These are phyloP conservation scores for Pulveroboletus sp. DNA, from an alignment of 768 basidiomycete genomes.

Conservation along the genomic window DNA sequence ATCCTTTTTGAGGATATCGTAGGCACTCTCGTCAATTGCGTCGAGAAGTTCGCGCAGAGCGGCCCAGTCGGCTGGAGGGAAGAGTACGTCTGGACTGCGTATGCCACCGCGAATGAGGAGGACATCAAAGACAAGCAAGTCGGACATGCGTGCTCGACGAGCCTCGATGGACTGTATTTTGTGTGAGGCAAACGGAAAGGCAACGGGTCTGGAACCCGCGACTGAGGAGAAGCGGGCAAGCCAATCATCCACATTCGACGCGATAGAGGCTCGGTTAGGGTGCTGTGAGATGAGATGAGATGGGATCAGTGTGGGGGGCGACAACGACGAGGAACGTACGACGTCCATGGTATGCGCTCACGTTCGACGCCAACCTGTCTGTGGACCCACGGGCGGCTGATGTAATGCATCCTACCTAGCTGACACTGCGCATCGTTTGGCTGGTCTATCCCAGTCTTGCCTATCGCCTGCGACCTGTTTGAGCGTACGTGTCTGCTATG, in stretches of 20 bases:
- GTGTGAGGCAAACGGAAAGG: conserved; percentile 58
- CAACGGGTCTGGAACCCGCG: conserved; percentile 21
- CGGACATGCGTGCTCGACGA: conserved; percentile 56
- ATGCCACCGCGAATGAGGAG: conserved; percentile 64
- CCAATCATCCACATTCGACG: conserved; percentile 23
- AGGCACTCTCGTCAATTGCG: conserved; percentile 55
- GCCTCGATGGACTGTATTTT: conserved; percentile 54
- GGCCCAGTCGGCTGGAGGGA: conserved; percentile 58
- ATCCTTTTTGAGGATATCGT: conserved; percentile 75
- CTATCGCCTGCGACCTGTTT: too few relatives aligned
- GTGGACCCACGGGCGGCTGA: conserved; percentile 9
- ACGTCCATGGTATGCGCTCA: conserved; percentile 22
- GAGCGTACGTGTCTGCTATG: too few relatives aligned
- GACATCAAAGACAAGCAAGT: conserved; percentile 68
- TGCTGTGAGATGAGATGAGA: conserved; percentile 12
- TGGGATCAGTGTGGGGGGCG: not conserved
- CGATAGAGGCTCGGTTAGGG: not conserved
- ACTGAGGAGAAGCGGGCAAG: conserved; percentile 44
- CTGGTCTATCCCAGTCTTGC: too few relatives aligned
- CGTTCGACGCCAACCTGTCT: not conserved
- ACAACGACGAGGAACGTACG: conserved; percentile 16
- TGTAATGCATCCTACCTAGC: not conserved
- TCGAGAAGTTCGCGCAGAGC: conserved; percentile 54
- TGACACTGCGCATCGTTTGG: too few relatives aligned
- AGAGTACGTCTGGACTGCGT: conserved; percentile 52